A percentile compares a stretch with the other conserved stretches of the same genome.
Evolutionary conservation across 257 asterid species (phyloP).

Genomic region (Ophiorrhiza pumila): DNA sequence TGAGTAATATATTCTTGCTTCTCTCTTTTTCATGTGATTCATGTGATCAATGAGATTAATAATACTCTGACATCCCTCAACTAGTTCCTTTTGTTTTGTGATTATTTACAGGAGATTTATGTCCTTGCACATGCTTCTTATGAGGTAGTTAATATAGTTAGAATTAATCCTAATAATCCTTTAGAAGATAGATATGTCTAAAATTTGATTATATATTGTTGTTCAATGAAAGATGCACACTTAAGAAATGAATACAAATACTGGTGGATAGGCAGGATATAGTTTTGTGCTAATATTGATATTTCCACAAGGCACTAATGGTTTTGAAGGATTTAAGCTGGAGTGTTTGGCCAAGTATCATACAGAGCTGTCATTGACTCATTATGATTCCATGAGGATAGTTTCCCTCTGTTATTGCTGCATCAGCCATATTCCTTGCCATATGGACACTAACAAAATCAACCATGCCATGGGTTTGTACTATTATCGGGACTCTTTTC

Average conservation of each 20-base stretch:
- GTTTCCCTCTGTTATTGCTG: too few relatives aligned
- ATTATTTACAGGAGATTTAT: slow-evolving; percentile 9
- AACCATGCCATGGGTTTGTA: too few relatives aligned
- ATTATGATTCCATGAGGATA: too few relatives aligned
- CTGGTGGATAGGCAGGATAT: background rate
- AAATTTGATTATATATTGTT: too few relatives aligned
- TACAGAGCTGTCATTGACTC: too few relatives aligned
- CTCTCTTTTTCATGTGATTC: background rate
- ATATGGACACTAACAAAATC: too few relatives aligned
- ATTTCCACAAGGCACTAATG: background rate
- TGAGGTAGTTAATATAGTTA: slow-evolving; percentile 2
- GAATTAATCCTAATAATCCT: background rate
- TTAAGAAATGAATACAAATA: too few relatives aligned
- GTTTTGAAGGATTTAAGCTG: too few relatives aligned
- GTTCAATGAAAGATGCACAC: background rate
- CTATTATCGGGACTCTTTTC: too few relatives aligned
- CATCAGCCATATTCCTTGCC: too few relatives aligned
- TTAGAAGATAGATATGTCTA: background rate
- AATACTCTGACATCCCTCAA: background rate
- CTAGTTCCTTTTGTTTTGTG: background rate
- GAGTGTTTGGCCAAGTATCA: too few relatives aligned
- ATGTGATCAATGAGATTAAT: background rate
- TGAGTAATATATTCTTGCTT: slow-evolving; percentile 3
- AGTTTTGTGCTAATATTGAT: background rate
- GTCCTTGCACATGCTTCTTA: slow-evolving; percentile 1